Evolutionary conservation across 768 basidiomycete genomes (phyloP).

Genomic region (Steccherinum ochraceum): DNA sequence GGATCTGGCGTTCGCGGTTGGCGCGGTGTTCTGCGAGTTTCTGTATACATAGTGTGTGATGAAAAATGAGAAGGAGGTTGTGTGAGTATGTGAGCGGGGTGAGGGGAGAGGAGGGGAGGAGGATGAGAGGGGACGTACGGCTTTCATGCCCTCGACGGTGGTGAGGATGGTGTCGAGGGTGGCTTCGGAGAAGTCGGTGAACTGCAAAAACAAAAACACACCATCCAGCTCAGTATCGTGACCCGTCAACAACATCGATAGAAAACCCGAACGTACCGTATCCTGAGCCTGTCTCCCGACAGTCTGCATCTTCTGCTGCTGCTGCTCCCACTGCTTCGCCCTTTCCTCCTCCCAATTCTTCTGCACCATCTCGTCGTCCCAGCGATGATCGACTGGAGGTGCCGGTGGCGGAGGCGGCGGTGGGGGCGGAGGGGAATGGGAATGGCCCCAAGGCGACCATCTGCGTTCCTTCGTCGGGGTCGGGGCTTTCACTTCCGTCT

Average conservation of each 20-base stretch:
- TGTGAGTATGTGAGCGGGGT: neutral
- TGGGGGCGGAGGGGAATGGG: no score
- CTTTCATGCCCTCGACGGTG: constrained; percentile 53
- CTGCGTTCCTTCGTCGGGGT: neutral
- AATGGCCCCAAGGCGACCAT: neutral
- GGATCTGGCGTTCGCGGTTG: constrained; percentile 21
- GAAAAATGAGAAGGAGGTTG: neutral
- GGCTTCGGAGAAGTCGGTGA: constrained; percentile 59
- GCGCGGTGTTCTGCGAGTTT: constrained; percentile 23
- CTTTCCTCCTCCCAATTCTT: neutral
- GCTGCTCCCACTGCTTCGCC: no score
- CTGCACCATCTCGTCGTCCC: constrained; percentile 7
- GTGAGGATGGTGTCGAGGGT: constrained; percentile 56
- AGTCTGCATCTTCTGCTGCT: neutral
- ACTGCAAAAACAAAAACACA: constrained; percentile 31
- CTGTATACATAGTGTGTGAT: no score
- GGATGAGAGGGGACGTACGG: constrained; percentile 32
- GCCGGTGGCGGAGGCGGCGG: neutral
- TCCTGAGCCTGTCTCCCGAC: constrained; percentile 22
- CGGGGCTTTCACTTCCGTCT: neutral
- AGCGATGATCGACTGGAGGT: constrained; percentile 1
- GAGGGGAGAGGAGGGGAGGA: neutral
- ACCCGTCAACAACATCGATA: no score
- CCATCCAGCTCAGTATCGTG: constrained; percentile 15
- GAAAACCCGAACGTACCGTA: constrained; percentile 14